These are phyloP conservation scores for Pichia sp. DNA, from an alignment of 1,139 yeast species.

Conservation along the genomic window DNA sequence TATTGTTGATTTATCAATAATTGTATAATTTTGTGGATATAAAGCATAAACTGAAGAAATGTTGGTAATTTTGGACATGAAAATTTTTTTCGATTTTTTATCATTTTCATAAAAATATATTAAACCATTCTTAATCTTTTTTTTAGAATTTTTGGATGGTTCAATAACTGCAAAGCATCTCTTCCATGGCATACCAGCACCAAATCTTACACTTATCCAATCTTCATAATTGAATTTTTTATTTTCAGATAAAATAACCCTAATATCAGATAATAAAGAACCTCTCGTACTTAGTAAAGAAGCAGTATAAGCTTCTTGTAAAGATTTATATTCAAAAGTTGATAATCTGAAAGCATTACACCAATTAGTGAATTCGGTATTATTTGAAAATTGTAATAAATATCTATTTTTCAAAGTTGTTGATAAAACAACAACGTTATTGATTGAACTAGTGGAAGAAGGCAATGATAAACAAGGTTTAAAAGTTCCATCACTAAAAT, in stretches of 20 bases:
- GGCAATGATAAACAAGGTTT: constrained; percentile 63
- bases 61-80: constrained; percentile 71
- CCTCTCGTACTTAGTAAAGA: constrained; percentile 88
- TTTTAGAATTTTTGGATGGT: constrained; percentile 46
- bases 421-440: constrained; percentile 77
- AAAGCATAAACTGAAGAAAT: constrained; percentile 81
- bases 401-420: constrained; percentile 87
- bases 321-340: constrained; percentile 67
- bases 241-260: constrained; percentile 71
- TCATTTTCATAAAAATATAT: constrained; percentile 58
- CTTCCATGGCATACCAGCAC: constrained; percentile 97
- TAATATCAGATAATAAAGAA: constrained; percentile 74
- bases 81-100: constrained; percentile 60
- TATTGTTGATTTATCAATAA: constrained; percentile 83
- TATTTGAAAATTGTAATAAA: constrained; percentile 66
- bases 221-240: constrained; percentile 81
- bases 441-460: constrained; percentile 51
- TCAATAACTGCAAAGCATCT: constrained; percentile 90
- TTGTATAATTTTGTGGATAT: constrained; percentile 77
- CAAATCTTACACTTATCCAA: constrained; percentile 91
- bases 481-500: constrained; percentile 86
- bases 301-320: constrained; percentile 95
- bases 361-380: constrained; percentile 58
- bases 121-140: constrained; percentile 42
- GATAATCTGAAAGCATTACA: constrained; percentile 75